Evolutionary conservation across 805 yeast genomes (phyloP).

Genomic region (Candida mattraensis): DNA sequence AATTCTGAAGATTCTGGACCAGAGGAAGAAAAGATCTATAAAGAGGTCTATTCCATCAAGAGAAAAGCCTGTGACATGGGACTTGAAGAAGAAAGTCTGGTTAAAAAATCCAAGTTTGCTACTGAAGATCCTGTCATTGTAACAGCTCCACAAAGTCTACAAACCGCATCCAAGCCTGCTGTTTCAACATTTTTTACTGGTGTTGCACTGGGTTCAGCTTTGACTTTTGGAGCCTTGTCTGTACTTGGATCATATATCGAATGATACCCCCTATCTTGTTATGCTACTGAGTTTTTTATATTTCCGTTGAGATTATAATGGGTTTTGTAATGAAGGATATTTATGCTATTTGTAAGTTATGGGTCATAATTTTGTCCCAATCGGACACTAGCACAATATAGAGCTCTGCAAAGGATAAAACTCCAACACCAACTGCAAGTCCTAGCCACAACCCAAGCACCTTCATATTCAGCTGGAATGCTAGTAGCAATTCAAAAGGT

Average conservation of each 20-base stretch:
- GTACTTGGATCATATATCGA: slow-evolving; percentile 23
- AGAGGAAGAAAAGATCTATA: slow-evolving; percentile 12
- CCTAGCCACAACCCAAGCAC: slow-evolving; percentile 52
- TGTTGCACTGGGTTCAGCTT: slow-evolving; percentile 21
- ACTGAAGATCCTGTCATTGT: no score
- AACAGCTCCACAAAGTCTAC: background rate
- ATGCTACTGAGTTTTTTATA: slow-evolving; percentile 1
- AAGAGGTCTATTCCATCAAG: slow-evolving; percentile 4
- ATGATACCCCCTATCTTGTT: slow-evolving; percentile 2
- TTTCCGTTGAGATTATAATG: slow-evolving; percentile 1
- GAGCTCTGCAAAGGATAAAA: slow-evolving; percentile 41
- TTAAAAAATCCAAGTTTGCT: no score
- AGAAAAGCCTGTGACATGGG: background rate
- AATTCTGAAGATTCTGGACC: slow-evolving; percentile 17
- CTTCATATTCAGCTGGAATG: slow-evolving; percentile 39
- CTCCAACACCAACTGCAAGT: slow-evolving; percentile 41
- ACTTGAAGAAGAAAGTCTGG: background rate
- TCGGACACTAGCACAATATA: slow-evolving; percentile 44
- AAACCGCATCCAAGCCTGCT: background rate
- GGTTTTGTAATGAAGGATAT: slow-evolving; percentile 1
- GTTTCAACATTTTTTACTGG: slow-evolving; percentile 19
- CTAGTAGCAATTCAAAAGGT: slow-evolving; percentile 46
- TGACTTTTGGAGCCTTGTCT: slow-evolving; percentile 28
- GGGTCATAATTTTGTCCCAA: slow-evolving; percentile 52
- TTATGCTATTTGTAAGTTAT: slow-evolving; percentile 23